Base-by-base conservation (phyloP, 1,284 basidiomycete genomes). In the Lentinula novae-zelandiae region DNA sequence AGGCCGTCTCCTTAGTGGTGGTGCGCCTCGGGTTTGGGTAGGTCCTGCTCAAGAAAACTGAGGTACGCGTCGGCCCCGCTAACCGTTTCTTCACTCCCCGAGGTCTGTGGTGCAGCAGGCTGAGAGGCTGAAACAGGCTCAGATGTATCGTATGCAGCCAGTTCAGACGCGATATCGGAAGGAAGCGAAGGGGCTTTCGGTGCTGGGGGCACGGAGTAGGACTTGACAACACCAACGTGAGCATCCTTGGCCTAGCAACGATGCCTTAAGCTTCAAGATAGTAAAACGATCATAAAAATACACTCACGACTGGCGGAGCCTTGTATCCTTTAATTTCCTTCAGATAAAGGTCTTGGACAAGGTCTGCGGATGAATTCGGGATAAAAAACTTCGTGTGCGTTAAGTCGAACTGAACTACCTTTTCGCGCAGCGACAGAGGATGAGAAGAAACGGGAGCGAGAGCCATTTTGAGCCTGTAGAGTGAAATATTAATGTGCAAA, bases 281-380 rank as follows among this genome's bases (percentile, higher is more conserved):
- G 12, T 13, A 52, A 33, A 31, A 38, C 22, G 57, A 38, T n/a
- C 7, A 31, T 49, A 39, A 55, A 53, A 15, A 54, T 39, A 49
- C 31, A 79, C 82, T 67, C 66, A 90, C 89, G 33, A 67, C 69
- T 7, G 81, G 75, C 31, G 82, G 74, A 48, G 84, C 74, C 82
- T 95, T 96, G 87, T 96, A 98, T 17, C 84, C 75, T 80, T 93
- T 96, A 72, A 98, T 83, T 80, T 96, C 91, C 71, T 83, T 87
- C 68, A 98, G 70, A 79, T 98, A 98, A 61, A 96, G 75, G 68
- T 97, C 94, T 84, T 96, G 93, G 62, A 98, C 82, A 70, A 96
- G 80, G 80, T 97, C 95, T 96, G 34, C 76, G 73, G 75, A 72
- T 67, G 64, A 70, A 76, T 68, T 75, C 75, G 74, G 75, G 70